A percentile compares a stretch with the other conserved stretches of the same genome.
Conservation (phyloP, 2,329 filamentous ascomycete species). For the Colletotrichum sp. region DNA sequence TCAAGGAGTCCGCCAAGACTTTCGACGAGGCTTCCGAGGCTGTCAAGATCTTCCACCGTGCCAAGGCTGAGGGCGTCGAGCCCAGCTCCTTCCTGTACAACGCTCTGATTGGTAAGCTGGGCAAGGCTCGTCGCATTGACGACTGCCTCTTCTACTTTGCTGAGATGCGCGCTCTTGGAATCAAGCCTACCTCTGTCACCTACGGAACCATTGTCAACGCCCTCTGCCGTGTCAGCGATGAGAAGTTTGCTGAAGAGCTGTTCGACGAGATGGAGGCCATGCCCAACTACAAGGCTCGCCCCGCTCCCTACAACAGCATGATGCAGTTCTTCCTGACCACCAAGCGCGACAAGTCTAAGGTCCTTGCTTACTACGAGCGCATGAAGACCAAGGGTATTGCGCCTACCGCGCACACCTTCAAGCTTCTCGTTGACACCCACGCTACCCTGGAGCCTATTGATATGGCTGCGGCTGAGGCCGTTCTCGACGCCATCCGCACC, state of each 20-base stretch:
- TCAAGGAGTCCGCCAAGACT: constrained; percentile 96
- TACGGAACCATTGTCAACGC: constrained; percentile 99
- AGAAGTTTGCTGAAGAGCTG: constrained; percentile 96
- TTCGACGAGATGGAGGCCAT: constrained; percentile 99
- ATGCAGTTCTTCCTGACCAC: constrained; percentile 99
- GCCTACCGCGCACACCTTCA: constrained; percentile 95
- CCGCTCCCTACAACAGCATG: constrained; percentile 98
- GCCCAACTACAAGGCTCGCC: constrained; percentile 97
- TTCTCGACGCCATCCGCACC: constrained; percentile 79
- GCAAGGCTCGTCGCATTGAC: constrained; percentile 96
- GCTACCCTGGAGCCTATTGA: constrained; percentile 91
- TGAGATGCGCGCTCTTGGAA: constrained; percentile 92
- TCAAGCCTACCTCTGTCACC: constrained; percentile 95
- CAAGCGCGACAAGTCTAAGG: constrained; percentile 94
- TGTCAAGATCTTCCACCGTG: constrained; percentile 95
- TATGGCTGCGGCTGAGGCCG: constrained; percentile 84
- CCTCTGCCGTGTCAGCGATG: constrained; percentile 93
- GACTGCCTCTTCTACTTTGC: constrained; percentile 98
- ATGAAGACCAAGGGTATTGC: constrained; percentile 88
- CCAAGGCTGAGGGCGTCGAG: constrained; percentile 91
- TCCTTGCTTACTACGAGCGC: constrained; percentile 91
- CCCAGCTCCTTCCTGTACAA: constrained; percentile 98
- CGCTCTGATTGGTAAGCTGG: constrained; percentile 95
- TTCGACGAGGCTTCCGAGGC: constrained; percentile 98
- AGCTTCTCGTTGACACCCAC: constrained; percentile 93